Conservation (phyloP, 129 eudicot species). For the Kitagawia praeruptora region DNA sequence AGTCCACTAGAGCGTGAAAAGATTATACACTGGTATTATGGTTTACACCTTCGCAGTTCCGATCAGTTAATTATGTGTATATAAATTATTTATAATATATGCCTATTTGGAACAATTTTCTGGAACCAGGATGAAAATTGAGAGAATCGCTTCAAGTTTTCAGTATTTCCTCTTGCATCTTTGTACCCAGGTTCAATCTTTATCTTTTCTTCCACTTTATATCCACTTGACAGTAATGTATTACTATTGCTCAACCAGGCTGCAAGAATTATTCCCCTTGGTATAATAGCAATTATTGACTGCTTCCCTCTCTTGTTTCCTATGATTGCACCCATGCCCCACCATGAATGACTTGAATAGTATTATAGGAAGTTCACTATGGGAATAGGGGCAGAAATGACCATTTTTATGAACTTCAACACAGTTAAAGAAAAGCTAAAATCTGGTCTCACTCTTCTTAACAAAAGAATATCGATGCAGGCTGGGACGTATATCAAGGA, state of each 20-base stretch:
- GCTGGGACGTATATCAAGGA: constrained; percentile 99
- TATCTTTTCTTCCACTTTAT: constrained; percentile 6
- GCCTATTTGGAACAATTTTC: constrained; percentile 1
- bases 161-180: constrained; percentile 85
- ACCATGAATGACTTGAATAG: neutral
- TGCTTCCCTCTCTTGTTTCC: neutral
- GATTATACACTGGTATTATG: constrained; percentile 73
- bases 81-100: neutral
- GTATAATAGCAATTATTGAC: neutral
- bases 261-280: neutral
- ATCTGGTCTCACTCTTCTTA: neutral
- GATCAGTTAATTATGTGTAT: neutral
- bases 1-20: constrained; percentile 93
- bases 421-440: neutral
- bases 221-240: neutral
- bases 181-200: constrained; percentile 73
- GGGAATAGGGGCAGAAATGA: neutral
- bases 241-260: neutral
- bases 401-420: neutral
- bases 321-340: neutral
- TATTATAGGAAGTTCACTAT: neutral
- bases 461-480: constrained; percentile 27
- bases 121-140: constrained; percentile 77
- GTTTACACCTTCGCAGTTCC: constrained; percentile 5
- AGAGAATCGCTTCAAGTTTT: constrained; percentile 63